Evolutionary conservation across 495 filamentous ascomycete genomes (phyloP).

Genomic region (Xylaria bambusicola): DNA sequence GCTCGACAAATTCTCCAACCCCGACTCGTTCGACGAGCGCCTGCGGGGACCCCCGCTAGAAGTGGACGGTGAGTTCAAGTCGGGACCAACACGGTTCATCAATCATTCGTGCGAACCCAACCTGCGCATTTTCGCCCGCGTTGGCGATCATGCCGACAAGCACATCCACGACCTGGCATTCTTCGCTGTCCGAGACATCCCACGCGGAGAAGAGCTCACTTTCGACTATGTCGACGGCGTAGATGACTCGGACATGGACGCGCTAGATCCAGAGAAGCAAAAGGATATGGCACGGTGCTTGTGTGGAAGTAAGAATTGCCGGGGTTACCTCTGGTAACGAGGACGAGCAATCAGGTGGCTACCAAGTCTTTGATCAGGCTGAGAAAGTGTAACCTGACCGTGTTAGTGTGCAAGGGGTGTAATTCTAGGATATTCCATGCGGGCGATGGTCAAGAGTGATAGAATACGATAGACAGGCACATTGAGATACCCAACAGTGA

Average conservation of each 20-base stretch:
- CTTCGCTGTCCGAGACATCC: conserved; percentile 74
- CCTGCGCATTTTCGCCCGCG: conserved; percentile 79
- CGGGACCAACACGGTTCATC: conserved; percentile 67
- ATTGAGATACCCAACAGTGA: too few relatives aligned
- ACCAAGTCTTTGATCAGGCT: too few relatives aligned
- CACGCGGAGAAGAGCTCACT: conserved; percentile 70
- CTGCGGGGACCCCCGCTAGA: conserved; percentile 47
- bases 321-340: conserved; percentile 66
- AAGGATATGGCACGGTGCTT: conserved; percentile 61
- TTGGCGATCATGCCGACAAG: conserved; percentile 72
- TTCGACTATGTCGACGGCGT: conserved; percentile 78
- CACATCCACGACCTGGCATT: conserved; percentile 84
- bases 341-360: too few relatives aligned
- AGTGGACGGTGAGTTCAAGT: conserved; percentile 58
- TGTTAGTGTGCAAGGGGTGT: too few relatives aligned
- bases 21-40: conserved; percentile 44
- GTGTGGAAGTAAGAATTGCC: conserved; percentile 67
- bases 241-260: conserved; percentile 48
- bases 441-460: too few relatives aligned
- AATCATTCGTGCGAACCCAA: conserved; percentile 76
- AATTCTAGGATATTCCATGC: too few relatives aligned
- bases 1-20: conserved; percentile 74
- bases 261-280: conserved; percentile 49
- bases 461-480: too few relatives aligned
- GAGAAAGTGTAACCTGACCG: too few relatives aligned